Base-by-base conservation (phyloP, 2,329 filamentous ascomycete genomes). In the Aspergillus japonicus region DNA sequence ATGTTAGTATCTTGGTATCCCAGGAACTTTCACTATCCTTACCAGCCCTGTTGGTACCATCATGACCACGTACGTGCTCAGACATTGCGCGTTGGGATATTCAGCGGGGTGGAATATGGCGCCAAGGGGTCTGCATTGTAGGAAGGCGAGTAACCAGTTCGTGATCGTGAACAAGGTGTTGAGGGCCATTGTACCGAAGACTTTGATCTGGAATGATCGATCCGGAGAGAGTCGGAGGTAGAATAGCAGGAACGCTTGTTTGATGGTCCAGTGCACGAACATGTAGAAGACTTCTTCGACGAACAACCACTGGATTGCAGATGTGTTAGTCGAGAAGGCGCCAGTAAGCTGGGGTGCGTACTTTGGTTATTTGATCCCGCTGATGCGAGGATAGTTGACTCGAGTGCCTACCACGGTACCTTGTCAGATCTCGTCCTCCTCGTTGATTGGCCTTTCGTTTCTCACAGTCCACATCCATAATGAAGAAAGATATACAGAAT, bases 231-330 rank as follows among this genome's bases (percentile, higher is more conserved):
- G 48, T 35, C 58, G 54, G 24, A 60, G 58, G 29, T 60, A 60
- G 54, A 58, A 60, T 2, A 60, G 16, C 16, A 60, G 58, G 31
- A 60, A 58, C 14, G 54, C 58, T 16, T 57, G 54, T 26, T 60
- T 60, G n/a, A 60, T 47, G 4, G 42, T 54, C 54, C 58, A 60
- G 42, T 60, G 58, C 11, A 51, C 42, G 21, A 58, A 60, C 58
- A 60, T 60, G 19, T 57, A 60, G 26, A 48, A 58, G 29, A 60
- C 35, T 21, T 58, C 54, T 39, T 60, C 58, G 8, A 60, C 21
- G 39, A 60, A 60, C 14, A 60, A 19, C 58, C 58, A 60, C 58
- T 60, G 33, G 33, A 23, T 49, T 26, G 14, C 24, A 10, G n/a
- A 39, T 42, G 21, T 12, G 16, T 54, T 5, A 49, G 47, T 24